A percentile compares a stretch with the other conserved stretches of the same genome.
phyloP scores from a whole-genome alignment of 208 protist species.

The Crithidia bombi region DNA sequence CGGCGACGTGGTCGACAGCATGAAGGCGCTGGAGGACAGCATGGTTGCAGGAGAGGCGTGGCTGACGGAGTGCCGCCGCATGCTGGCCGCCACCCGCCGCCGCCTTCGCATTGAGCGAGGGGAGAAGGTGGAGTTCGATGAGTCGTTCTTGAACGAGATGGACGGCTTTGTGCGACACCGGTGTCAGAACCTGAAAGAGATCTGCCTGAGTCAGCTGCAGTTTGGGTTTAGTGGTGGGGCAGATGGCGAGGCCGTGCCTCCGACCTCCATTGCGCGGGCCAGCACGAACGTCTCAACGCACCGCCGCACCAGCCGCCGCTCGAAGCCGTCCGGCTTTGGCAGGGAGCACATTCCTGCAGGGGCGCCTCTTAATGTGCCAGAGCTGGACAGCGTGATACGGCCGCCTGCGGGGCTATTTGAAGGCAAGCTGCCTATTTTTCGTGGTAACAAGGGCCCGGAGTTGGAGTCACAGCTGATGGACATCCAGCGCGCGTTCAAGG shows the following conservation, averaged over 20 bases:
- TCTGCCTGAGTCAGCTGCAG: slow-evolving; percentile 97
- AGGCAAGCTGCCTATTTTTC: slow-evolving; percentile 91
- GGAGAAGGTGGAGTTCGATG: slow-evolving; percentile 93
- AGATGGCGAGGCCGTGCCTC: slow-evolving; percentile 25
- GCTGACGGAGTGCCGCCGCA: slow-evolving; percentile 90
- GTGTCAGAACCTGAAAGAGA: slow-evolving; percentile 96
- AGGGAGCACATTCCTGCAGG: slow-evolving; percentile 39
- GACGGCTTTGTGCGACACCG: slow-evolving; percentile 97
- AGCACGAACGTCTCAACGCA: slow-evolving; percentile 20
- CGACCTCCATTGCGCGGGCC: slow-evolving; percentile 3
- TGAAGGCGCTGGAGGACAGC: slow-evolving; percentile 92
- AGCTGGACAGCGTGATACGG: slow-evolving; percentile 54
- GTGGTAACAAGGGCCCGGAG: slow-evolving; percentile 94
- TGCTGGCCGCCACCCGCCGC: slow-evolving; percentile 82
- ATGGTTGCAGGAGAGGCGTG: slow-evolving; percentile 92
- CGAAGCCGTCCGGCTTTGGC: slow-evolving; percentile 31
- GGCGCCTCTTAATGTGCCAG: slow-evolving; percentile 61
- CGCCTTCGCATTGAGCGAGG: slow-evolving; percentile 83
- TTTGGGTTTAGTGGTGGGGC: slow-evolving; percentile 90
- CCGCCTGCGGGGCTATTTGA: slow-evolving; percentile 57
- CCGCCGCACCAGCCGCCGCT: slow-evolving; percentile 21
- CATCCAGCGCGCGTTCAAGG: slow-evolving; percentile 95
- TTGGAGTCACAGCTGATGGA: slow-evolving; percentile 94
- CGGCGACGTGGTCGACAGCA: slow-evolving; percentile 92
- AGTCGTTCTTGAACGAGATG: slow-evolving; percentile 96